Conservation (phyloP, 208 protist species). For the Phytomonas sp. region DNA sequence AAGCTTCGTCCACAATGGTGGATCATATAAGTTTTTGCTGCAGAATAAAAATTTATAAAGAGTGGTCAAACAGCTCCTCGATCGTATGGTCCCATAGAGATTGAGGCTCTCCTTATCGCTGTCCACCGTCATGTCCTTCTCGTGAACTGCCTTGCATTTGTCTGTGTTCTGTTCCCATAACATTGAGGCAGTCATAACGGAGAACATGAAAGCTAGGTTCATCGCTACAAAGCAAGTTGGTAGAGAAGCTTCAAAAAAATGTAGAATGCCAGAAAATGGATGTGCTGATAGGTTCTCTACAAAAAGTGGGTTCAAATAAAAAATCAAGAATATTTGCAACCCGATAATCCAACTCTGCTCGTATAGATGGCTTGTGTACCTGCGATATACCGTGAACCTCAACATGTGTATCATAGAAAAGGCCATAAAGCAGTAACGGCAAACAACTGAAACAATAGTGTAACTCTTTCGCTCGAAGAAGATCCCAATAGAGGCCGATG, state of each 20-base stretch:
- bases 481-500: slow-evolving; percentile 34
- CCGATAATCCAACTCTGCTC: slow-evolving; percentile 69
- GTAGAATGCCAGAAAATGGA: slow-evolving; percentile 35
- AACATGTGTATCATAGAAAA: slow-evolving; percentile 52
- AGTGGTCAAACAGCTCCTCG: neutral
- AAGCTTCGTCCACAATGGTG: slow-evolving; percentile 72
- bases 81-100: neutral
- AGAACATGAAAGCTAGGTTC: slow-evolving; percentile 66
- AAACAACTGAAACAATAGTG: slow-evolving; percentile 38
- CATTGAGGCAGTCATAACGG: slow-evolving; percentile 80
- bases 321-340: slow-evolving; percentile 54
- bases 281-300: slow-evolving; percentile 27
- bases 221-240: slow-evolving; percentile 73
- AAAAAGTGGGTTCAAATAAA: slow-evolving; percentile 73
- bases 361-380: slow-evolving; percentile 59
- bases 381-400: slow-evolving; percentile 55
- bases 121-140: neutral
- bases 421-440: slow-evolving; percentile 62
- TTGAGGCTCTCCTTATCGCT: slow-evolving; percentile 7
- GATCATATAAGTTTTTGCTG: slow-evolving; percentile 61
- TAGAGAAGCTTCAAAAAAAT: slow-evolving; percentile 71
- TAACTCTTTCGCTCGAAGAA: slow-evolving; percentile 52
- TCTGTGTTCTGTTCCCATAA: slow-evolving; percentile 23
- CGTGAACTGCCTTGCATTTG: neutral
- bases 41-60: slow-evolving; percentile 15